Base-by-base conservation (phyloP, 2,329 filamentous ascomycete species). In the Paecilomyces niveus region DNA sequence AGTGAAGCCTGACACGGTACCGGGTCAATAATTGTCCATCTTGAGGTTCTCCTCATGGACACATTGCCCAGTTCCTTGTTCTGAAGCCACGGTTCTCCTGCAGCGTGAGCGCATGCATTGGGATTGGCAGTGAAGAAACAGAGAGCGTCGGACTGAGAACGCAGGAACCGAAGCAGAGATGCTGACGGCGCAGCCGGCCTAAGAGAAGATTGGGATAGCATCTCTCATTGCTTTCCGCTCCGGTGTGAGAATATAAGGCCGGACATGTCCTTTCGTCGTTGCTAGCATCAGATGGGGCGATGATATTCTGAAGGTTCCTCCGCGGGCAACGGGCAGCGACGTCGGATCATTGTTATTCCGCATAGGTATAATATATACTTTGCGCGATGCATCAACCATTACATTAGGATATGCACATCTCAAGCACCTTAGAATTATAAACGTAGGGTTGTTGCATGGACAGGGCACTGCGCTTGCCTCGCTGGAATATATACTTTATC, bases 121-220 rank as follows among this genome's bases (percentile, higher is more conserved):
- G 65, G 54, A 53, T 76, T 78, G 57, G 76, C 70, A 57, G 70
- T 76, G 71, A 82, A 80, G 66, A 84, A 82, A 62, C 75, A 78
- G 53, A 83, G 69, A 57, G 79, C 78, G 65, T 89, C 82, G 63
- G 88, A 85, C 72, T 92, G 89, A 57, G 80, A 83, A 64, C 85
- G 86, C 62, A 94, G 80, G 72, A 90, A 93, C 64, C 85, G 86
- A 62, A 94, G 79, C 21, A 93, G 82, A 51, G 74, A 74, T 58
- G 74, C 70, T 56, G 83, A 85, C 54, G 83, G 83, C 63, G 73
- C 76, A 56, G 68, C 70, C 51, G 72, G 67, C 65, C 70, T 74
- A 57, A 73, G 58, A 50, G 66, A 59, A 53, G 70, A 61, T 57
- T 68, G 64, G 61, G 72, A 68, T 64, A 75, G 67, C 74, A 77